Base-by-base conservation (phyloP, 1,139 yeast genomes). In the Hyphopichia buzzinii region DNA sequence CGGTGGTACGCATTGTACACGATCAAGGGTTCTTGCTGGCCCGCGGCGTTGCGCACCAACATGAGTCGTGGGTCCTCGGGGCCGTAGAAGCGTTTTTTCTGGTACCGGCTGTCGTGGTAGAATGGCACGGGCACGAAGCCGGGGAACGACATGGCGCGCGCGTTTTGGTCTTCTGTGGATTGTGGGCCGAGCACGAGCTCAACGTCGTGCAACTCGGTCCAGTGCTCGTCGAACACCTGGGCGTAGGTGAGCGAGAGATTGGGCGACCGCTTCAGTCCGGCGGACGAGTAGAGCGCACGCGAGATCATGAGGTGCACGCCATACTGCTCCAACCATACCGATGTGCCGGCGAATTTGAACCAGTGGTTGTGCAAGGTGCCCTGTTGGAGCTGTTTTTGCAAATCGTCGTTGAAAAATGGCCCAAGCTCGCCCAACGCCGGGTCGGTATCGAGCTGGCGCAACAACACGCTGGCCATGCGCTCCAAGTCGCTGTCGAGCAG, bases 1-100 rank as follows among this genome's bases (percentile, higher is more conserved):
- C 59, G 36, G 33, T 54, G 58, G 33, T 48, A 47, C 3, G 58
- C 47, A 41, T 68, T 68, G 44, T 52, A 67, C 3, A 66, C 42
- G 17, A 68, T 43, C 26, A 67, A 36, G 2, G 63, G 64, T 35
- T 59, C 64, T 21, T 53, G 51, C 41, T 51, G 51, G 1, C 74
- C 73, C 21, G 52, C 52, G 38, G 53, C 52, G 44, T 57, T 60
- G 26, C 44, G 52, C 14, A 62, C 55, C 23, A 62, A 37, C 8
- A 69, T 46, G 16, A 72, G 54, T 36, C 75, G 55, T 4, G 79
- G 78, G 47, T 73, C 77, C 46, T 72, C 77, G 2, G 78, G 74
- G 1, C 78, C 77, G 35, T 56, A 63, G 41, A 52, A 62, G 29
- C 49, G 51, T 1, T 53, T 50, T 1, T 29, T 30, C 2, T 38